Evolutionary conservation across 2,329 filamentous ascomycete genomes (phyloP), one percentile per base, ranked within the genome.

Genomic region (Fusarium irregulare): DNA sequence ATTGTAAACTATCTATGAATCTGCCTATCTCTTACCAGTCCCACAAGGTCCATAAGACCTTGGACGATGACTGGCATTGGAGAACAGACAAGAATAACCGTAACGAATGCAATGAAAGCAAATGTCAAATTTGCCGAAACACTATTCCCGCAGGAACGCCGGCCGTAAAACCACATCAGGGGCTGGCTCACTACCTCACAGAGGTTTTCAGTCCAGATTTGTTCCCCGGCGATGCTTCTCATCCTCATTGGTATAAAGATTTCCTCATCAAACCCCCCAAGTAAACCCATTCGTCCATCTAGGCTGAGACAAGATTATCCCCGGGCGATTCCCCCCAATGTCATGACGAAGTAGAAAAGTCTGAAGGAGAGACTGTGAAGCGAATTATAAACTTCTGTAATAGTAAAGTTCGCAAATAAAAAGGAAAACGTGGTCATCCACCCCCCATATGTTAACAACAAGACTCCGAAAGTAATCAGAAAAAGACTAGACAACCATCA

Each of bases 311-410:
- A 76, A 73, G 70, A 67, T 66, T 65, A 75, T 73, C 64, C 71
- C 69, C 65, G 64, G 73, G 73, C 55, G 58, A 51, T 62, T 66
- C 65, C 71, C 46, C 71, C 68, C 51, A 71, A 76, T 72, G 72
- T 78, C 75, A 67, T 78, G 70, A 77, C 66, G 62, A 74, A 70
- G 68, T 70, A 69, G 66, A 70, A 70, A 77, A 68, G 71, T 75
- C 61, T 80, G 56, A 81, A 80, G 64, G 80, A 81, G 66, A 78
- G 80, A 81, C 78, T 73, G 65, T 72, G 78, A 81, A 81, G 70
- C 69, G 78, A 80, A 81, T 80, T 79, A 80, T 79, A 76, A 78
- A 75, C 74, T 76, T 74, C 71, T 71, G 66, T 73, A 68, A 64
- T 71, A 70, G 55, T 66, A 74, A 75, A 60, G 67, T 56, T 68